Evolutionary conservation across 306 rosid genomes (phyloP).

Genomic region (Argentina anserina): DNA sequence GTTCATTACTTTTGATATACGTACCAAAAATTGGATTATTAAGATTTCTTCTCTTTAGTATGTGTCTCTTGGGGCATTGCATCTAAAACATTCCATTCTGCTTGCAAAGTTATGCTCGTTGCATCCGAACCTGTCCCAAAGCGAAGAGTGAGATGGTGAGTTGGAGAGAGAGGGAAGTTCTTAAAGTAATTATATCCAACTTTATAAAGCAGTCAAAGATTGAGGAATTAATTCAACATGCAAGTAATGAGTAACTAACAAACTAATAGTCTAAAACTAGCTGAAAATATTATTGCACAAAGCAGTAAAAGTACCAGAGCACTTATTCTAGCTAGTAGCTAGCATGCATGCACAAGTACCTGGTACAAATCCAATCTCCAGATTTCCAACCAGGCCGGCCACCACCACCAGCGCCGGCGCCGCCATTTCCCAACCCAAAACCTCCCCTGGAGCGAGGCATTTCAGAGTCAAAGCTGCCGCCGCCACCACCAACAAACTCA

Average conservation of each 20-base stretch:
- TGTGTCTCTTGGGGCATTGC: constrained; percentile 94
- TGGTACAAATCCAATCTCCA: constrained; percentile 96
- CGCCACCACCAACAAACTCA: constrained; percentile 41
- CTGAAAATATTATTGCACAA: not conserved
- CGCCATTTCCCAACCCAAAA: constrained; percentile 24
- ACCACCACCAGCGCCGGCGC: constrained; percentile 18
- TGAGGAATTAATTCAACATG: constrained; percentile 15
- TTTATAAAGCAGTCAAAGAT: constrained; percentile 47
- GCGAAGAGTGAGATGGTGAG: constrained; percentile 12
- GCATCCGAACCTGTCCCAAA: constrained; percentile 68
- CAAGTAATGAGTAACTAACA: not conserved
- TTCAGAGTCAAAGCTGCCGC: constrained; percentile 35
- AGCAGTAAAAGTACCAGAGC: not conserved
- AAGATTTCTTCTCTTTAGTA: constrained; percentile 17
- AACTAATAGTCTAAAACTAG: not conserved
- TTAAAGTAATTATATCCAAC: constrained; percentile 16
- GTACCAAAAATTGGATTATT: constrained; percentile 27
- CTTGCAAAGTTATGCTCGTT: constrained; percentile 98
- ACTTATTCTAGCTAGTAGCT: not conserved
- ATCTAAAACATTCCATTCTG: constrained; percentile 92
- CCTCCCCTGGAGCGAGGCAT: constrained; percentile 50
- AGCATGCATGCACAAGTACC: constrained; percentile 30
- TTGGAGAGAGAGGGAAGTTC: not conserved
- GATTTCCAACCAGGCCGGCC: constrained; percentile 90
- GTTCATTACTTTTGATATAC: not conserved